Base-by-base conservation (phyloP, 2,329 filamentous ascomycete species). In the Leptographium wingfieldii region DNA sequence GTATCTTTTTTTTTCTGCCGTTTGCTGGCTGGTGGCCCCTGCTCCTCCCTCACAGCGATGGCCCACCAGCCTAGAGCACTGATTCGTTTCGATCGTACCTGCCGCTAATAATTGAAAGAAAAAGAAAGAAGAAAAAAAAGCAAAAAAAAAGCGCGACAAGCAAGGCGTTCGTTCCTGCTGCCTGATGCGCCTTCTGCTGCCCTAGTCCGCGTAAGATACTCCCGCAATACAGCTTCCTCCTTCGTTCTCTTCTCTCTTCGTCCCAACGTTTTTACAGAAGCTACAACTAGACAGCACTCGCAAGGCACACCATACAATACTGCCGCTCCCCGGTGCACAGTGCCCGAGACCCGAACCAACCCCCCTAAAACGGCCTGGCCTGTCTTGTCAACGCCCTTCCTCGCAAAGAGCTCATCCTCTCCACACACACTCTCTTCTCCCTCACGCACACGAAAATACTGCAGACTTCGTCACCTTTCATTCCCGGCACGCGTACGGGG, bases 71-170 rank as follows among this genome's bases (percentile, higher is more conserved):
- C 31, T n/a, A 40, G 38, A 40, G 38, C 43, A 46, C 11, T 55
- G 57, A 59, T 59, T 59, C 51, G 57, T n/a, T 52, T 48, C 57
- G 57, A 59, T 59, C 57, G 57, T 59, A 59, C 57, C 57, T 59
- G 57, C 57, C 57, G 57, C 51, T 59, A 53, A 46, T n/a, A 10
- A 35, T 35, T 35, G 31, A 2, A 31, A 31, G 31, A 31, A 31
- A 31, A 35, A 9, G 10, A 35, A 9, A 35, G 52, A 31, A 38
- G 11, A 11, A 27, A 54, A 54, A 29, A 33, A 29, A 22, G 14
- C 33, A 14, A 52, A 16, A 29, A 51, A 25, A 51, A 9, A 35
- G 33, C 33, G 33, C 33, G 33, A 31, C 22, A 2, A 31, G 12
- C 49, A 31, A 52, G 25, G 29, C 49, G 29, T 12, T 35, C 33